Conservation (phyloP, 805 yeast species). For the Jamesozyma hellenica region DNA sequence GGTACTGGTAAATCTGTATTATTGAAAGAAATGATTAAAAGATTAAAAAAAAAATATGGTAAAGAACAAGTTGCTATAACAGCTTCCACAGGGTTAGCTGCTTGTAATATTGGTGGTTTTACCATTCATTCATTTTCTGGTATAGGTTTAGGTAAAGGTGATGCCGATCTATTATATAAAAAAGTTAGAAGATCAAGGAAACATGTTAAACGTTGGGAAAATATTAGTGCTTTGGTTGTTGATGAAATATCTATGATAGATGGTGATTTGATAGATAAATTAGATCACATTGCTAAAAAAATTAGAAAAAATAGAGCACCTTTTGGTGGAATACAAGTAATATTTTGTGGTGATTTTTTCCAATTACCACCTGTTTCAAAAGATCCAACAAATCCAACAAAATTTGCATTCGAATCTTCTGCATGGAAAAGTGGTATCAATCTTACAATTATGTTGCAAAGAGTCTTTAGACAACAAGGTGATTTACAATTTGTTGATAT, state of each 20-base stretch:
- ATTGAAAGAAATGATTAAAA: constrained; percentile 51
- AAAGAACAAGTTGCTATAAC: constrained; percentile 56
- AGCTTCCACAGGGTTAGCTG: constrained; percentile 80
- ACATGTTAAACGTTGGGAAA: constrained; percentile 45
- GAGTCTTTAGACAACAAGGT: constrained; percentile 69
- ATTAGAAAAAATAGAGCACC: constrained; percentile 41
- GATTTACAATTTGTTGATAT: constrained; percentile 60
- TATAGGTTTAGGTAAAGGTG: constrained; percentile 60
- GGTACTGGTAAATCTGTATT: constrained; percentile 96
- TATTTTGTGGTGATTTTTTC: constrained; percentile 73
- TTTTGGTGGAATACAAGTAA: constrained; percentile 73
- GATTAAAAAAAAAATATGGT: constrained; percentile 38
- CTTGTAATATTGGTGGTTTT: constrained; percentile 70
- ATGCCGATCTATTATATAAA: constrained; percentile 35
- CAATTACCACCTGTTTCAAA: constrained; percentile 59
- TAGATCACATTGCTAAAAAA: constrained; percentile 48
- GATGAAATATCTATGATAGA: constrained; percentile 81
- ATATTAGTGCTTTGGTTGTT: constrained; percentile 49
- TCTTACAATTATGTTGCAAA: constrained; percentile 47
- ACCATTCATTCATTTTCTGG: constrained; percentile 73
- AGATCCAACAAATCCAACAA: constrained; percentile 20
- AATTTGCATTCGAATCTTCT: constrained; percentile 55
- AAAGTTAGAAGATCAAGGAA: constrained; percentile 46
- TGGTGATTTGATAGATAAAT: constrained; percentile 53
- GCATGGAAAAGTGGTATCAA: constrained; percentile 54